Percentiles rank a stretch among this genome's conserved stretches.
Conservation (phyloP, 2,329 filamentous ascomycete genomes). For the Botryotinia calthae region DNA sequence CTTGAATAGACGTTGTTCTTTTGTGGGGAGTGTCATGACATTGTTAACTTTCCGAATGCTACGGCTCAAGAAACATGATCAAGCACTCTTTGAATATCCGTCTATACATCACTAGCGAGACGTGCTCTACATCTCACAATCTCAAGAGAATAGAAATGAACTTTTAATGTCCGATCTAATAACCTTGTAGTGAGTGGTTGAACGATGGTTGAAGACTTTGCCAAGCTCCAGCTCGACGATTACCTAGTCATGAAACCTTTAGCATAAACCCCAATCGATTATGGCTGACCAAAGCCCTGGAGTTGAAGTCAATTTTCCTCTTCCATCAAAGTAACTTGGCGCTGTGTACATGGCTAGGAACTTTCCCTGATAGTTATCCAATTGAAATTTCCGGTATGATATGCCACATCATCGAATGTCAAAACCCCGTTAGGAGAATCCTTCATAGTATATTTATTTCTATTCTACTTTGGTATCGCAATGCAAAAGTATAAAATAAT, state of each 20-base stretch:
- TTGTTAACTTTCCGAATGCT: neutral
- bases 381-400: neutral
- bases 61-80: neutral
- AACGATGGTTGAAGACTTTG: neutral
- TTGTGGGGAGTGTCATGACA: neutral
- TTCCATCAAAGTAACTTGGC: neutral
- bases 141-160: neutral
- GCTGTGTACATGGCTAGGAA: neutral
- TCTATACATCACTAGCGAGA: neutral
- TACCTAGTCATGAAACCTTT: neutral
- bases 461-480: neutral
- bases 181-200: neutral
- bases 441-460: neutral
- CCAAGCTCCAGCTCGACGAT: neutral
- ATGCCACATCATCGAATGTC: neutral
- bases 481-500: neutral
- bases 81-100: neutral
- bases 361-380: neutral
- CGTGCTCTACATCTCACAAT: neutral
- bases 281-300: neutral
- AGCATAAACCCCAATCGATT: neutral
- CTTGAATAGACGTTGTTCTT: neutral
- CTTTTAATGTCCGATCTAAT: neutral
- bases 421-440: neutral
- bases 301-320: neutral